Evolutionary conservation across 805 yeast genomes (phyloP).

Genomic region (Kazachstania africana): DNA sequence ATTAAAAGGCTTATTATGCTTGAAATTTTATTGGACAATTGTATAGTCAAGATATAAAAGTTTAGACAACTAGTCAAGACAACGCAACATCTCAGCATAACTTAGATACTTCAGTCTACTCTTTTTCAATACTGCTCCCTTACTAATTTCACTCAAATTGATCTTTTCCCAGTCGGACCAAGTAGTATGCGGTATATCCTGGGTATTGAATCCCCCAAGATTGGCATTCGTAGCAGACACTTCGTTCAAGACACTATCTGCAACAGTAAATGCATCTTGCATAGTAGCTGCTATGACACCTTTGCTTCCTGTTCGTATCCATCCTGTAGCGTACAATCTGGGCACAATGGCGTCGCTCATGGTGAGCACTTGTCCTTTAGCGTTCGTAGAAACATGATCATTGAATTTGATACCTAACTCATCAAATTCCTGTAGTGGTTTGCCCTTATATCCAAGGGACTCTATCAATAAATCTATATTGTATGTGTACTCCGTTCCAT

Average conservation of each 20-base stretch:
- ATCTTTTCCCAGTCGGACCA: conserved; percentile 24
- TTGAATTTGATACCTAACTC: conserved; percentile 41
- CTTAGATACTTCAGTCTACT: conserved; percentile 3
- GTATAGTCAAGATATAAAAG: too few relatives aligned
- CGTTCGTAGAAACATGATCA: conserved; percentile 30
- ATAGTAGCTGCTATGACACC: conserved; percentile 91
- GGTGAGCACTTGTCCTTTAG: conserved; percentile 33
- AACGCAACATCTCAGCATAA: not conserved
- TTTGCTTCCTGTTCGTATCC: conserved; percentile 78
- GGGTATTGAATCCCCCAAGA: too few relatives aligned
- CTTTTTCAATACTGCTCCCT: conserved; percentile 7
- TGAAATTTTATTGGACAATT: not conserved
- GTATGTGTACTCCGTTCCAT: conserved; percentile 15
- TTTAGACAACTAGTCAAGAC: too few relatives aligned
- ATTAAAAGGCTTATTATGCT: too few relatives aligned
- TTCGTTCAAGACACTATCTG: conserved; percentile 41
- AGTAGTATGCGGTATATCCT: conserved; percentile 9
- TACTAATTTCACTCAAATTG: conserved; percentile 13
- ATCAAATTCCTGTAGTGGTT: conserved; percentile 47
- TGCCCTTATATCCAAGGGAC: conserved; percentile 75
- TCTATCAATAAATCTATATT: conserved; percentile 59
- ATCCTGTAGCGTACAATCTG: conserved; percentile 74
- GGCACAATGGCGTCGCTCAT: conserved; percentile 14
- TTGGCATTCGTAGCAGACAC: not conserved
- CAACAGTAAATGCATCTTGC: conserved; percentile 70